Evolutionary conservation across 2,329 filamentous ascomycete species (phyloP).

Genomic region (Davidsoniella australis): DNA sequence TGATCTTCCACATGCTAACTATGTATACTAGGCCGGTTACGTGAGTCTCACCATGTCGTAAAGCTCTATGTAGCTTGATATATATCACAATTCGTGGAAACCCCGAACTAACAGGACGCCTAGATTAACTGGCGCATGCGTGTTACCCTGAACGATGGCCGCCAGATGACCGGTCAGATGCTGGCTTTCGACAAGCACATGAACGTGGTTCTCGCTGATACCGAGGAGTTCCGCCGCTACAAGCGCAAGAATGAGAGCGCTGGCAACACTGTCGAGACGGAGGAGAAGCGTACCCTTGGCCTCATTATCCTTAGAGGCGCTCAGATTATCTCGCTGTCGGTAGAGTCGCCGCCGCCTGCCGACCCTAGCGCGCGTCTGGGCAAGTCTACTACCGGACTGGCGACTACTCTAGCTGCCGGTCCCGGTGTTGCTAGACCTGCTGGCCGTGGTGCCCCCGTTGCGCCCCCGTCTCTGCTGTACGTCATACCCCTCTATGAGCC

Average conservation of each 20-base stretch:
- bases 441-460: slow-evolving; percentile 55
- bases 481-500: slow-evolving; percentile 13
- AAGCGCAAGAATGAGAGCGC: slow-evolving; percentile 63
- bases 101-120: background rate
- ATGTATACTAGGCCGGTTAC: slow-evolving; percentile 44
- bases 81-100: background rate
- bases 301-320: slow-evolving; percentile 88
- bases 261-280: slow-evolving; percentile 60
- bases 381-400: slow-evolving; percentile 48
- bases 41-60: slow-evolving; percentile 31
- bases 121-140: slow-evolving; percentile 99
- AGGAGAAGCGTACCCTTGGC: slow-evolving; percentile 95
- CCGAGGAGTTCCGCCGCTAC: slow-evolving; percentile 88
- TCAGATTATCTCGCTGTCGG: slow-evolving; percentile 84
- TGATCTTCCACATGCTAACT: slow-evolving; percentile 1
- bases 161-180: slow-evolving; percentile 96
- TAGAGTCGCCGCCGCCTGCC: slow-evolving; percentile 87
- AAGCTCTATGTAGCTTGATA: background rate
- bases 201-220: slow-evolving; percentile 97
- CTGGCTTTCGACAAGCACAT: slow-evolving; percentile 99
- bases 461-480: slow-evolving; percentile 56
- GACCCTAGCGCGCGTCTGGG: slow-evolving; percentile 84
- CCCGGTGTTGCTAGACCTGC: slow-evolving; percentile 83
- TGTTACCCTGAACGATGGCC: slow-evolving; percentile 82
- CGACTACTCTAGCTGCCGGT: slow-evolving; percentile 60